phyloP scores from a whole-genome alignment of 371 early-diverging fungal species.

The Syncephalis fuscata region DNA sequence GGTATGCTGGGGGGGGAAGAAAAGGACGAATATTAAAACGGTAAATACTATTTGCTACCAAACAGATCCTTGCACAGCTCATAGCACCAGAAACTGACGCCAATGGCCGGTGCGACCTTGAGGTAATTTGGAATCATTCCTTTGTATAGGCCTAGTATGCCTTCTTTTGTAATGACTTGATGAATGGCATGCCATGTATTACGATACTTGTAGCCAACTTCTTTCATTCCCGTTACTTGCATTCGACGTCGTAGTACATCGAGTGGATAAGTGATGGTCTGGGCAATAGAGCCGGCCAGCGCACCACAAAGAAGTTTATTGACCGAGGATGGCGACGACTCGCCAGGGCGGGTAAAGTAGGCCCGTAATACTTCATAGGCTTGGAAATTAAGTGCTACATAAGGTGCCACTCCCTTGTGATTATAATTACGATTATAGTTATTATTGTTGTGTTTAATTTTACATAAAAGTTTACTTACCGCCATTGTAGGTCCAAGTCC shows the following conservation, averaged over 20 bases:
- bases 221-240: slow-evolving; percentile 73
- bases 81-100: slow-evolving; percentile 71
- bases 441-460: no score
- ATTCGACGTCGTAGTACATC: slow-evolving; percentile 72
- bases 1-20: no score
- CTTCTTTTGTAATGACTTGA: slow-evolving; percentile 48
- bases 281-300: slow-evolving; percentile 74
- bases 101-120: slow-evolving; percentile 65
- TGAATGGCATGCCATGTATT: slow-evolving; percentile 56
- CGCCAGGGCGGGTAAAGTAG: slow-evolving; percentile 44
- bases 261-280: slow-evolving; percentile 82
- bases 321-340: slow-evolving; percentile 33
- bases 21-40: background rate
- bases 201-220: slow-evolving; percentile 47
- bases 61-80: slow-evolving; percentile 40
- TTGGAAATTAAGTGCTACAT: slow-evolving; percentile 74
- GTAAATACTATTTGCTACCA: background rate
- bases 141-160: slow-evolving; percentile 60
- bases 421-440: no score
- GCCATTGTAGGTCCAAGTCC: slow-evolving; percentile 70
- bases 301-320: slow-evolving; percentile 73
- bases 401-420: slow-evolving; percentile 62
- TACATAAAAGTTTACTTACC: slow-evolving; percentile 31
- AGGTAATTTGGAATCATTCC: slow-evolving; percentile 53
- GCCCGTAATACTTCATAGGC: slow-evolving; percentile 63